Evolutionary conservation across 805 yeast genomes (phyloP).

Genomic region (Yarrowia sp.): DNA sequence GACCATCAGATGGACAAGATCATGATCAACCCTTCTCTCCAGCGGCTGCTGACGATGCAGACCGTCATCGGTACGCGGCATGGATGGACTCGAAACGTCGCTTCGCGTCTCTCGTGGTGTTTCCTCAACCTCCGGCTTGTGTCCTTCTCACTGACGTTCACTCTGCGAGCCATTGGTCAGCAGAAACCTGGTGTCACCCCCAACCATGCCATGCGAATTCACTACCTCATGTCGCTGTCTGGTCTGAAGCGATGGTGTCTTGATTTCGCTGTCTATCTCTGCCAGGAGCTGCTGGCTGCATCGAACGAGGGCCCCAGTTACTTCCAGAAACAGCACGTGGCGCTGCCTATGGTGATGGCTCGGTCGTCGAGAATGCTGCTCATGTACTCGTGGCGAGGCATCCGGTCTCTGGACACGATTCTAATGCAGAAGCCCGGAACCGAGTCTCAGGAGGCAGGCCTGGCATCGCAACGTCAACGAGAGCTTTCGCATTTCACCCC

Average conservation of each 20-base stretch:
- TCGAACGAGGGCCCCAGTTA: slow-evolving; percentile 29
- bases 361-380: slow-evolving; percentile 41
- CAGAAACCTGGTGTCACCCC: slow-evolving; percentile 50
- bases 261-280: slow-evolving; percentile 67
- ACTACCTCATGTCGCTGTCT: slow-evolving; percentile 39
- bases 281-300: slow-evolving; percentile 57
- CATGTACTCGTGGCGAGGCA: slow-evolving; percentile 41
- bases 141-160: slow-evolving; percentile 70
- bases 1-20: slow-evolving; percentile 71
- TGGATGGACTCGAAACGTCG: slow-evolving; percentile 48
- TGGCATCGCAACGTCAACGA: slow-evolving; percentile 35
- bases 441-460: background rate
- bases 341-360: slow-evolving; percentile 40
- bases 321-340: slow-evolving; percentile 25
- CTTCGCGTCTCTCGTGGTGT: slow-evolving; percentile 56
- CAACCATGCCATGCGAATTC: slow-evolving; percentile 42
- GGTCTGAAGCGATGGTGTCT: slow-evolving; percentile 86
- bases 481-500: slow-evolving; percentile 36
- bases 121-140: slow-evolving; percentile 66
- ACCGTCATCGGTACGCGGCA: slow-evolving; percentile 55
- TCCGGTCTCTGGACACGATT: slow-evolving; percentile 39
- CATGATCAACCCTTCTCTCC: slow-evolving; percentile 73
- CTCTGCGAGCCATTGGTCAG: slow-evolving; percentile 45
- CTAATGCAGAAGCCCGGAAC: slow-evolving; percentile 7
- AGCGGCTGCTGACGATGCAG: slow-evolving; percentile 67